phyloP scores from a whole-genome alignment of 176 grass and related monocot genomes.

The Raddia guianensis region DNA sequence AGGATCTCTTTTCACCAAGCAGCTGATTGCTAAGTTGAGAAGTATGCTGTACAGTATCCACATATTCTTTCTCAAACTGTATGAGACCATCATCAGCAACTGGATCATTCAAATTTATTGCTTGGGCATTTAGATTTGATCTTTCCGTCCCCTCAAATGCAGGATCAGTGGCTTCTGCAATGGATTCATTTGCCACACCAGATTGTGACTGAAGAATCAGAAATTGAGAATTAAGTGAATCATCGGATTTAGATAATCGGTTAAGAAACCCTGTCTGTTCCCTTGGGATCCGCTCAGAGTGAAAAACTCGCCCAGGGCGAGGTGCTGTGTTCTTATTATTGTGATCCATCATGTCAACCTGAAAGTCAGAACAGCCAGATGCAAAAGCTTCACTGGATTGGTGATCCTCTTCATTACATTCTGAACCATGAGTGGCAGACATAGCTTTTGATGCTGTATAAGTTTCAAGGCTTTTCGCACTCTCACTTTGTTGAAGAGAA shows the following conservation, averaged over 20 bases:
- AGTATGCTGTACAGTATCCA: conserved; percentile 31
- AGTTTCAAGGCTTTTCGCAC: conserved; percentile 57
- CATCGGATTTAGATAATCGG: conserved; percentile 86
- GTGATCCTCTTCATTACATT: conserved; percentile 72
- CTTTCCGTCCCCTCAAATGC: conserved; percentile 55
- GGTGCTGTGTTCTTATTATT: conserved; percentile 52
- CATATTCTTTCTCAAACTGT: conserved; percentile 60
- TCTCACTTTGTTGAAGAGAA: conserved; percentile 60
- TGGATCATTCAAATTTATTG: conserved; percentile 47
- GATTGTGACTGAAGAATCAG: conserved; percentile 63
- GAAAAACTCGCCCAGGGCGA: conserved; percentile 59
- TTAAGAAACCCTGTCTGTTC: conserved; percentile 64
- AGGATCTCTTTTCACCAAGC: conserved; percentile 47
- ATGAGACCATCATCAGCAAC: conserved; percentile 51
- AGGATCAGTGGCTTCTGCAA: conserved; percentile 55
- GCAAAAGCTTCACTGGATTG: conserved; percentile 66
- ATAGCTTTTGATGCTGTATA: conserved; percentile 43
- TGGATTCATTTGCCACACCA: conserved; percentile 59
- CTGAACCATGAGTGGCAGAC: conserved; percentile 50
- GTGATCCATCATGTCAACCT: conserved; percentile 61
- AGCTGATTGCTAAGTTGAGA: conserved; percentile 46
- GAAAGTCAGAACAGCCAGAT: conserved; percentile 76
- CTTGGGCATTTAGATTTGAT: conserved; percentile 35
- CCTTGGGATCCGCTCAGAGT: conserved; percentile 83
- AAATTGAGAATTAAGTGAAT: conserved; percentile 81